A percentile compares a stretch with the other conserved stretches of the same genome.
Conservation (phyloP, 225 moss, liverwort and hornwort genomes). For the Neckera pumila region DNA sequence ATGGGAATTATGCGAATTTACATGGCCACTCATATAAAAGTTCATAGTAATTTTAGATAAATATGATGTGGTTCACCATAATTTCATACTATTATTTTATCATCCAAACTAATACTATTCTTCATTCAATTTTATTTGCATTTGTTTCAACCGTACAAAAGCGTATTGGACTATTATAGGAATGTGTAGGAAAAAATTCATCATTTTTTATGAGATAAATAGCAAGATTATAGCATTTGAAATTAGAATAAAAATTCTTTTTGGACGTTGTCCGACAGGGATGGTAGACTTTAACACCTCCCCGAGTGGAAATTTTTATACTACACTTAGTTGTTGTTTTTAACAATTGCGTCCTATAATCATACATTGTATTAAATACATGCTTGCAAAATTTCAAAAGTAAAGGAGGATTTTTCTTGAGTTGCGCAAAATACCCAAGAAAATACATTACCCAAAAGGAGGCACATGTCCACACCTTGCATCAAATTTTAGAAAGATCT, state of each 20-base stretch:
- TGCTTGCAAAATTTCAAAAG: neutral
- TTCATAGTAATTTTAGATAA: neutral
- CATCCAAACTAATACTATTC: too few relatives aligned
- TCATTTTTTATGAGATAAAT: accelerated
- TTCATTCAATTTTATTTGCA: neutral
- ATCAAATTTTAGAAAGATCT: neutral
- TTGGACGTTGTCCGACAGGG: accelerated
- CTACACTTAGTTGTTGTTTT: neutral
- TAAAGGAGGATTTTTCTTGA: neutral
- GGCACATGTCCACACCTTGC: accelerated
- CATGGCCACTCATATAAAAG: too few relatives aligned
- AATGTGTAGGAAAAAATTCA: neutral
- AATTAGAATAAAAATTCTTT: accelerated
- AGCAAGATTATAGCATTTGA: neutral
- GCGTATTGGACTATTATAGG: accelerated
- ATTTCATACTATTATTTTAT: neutral
- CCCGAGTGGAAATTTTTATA: neutral
- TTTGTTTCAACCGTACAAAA: neutral
- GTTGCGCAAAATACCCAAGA: accelerated
- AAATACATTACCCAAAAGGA: neutral
- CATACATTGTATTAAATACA: neutral
- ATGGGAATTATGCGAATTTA: neutral
- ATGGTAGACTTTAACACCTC: neutral
- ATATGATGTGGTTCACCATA: neutral
- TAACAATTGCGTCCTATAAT: neutral